phyloP scores from a whole-genome alignment of 2,329 filamentous ascomycete species.

The Exophiala bonariae region DNA sequence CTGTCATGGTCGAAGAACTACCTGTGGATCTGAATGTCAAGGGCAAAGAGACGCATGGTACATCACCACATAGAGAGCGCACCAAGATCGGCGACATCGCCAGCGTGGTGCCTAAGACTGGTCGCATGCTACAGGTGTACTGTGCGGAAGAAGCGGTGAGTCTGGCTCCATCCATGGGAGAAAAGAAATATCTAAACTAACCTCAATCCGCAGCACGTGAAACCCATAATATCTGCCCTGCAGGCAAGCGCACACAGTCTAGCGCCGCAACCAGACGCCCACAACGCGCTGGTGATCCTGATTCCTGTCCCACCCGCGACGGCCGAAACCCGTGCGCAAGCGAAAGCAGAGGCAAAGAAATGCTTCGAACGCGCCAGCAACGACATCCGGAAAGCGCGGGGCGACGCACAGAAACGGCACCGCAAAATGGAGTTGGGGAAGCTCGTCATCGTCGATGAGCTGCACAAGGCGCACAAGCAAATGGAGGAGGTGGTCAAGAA shows the following conservation, averaged over 20 bases:
- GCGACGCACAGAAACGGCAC: conserved; percentile 44
- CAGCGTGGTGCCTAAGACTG: conserved; percentile 65
- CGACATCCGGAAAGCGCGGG: conserved; percentile 43
- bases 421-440: conserved; percentile 47
- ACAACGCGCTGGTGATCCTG: conserved; percentile 46
- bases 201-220: conserved; percentile 49
- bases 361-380: conserved; percentile 44
- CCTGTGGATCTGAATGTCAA: conserved; percentile 59
- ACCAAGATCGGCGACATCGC: conserved; percentile 62
- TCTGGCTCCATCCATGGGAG: background rate
- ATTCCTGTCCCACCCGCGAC: conserved; percentile 48
- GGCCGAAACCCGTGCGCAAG: conserved; percentile 46
- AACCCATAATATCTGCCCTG: conserved; percentile 45
- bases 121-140: conserved; percentile 61
- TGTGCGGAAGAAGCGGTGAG: conserved; percentile 64
- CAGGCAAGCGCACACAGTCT: conserved; percentile 43
- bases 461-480: conserved; percentile 46
- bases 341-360: conserved; percentile 40
- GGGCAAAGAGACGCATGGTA: conserved; percentile 49
- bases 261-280: conserved; percentile 42
- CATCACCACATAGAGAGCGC: conserved; percentile 33
- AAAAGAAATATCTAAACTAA: no score
- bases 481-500: conserved; percentile 50
- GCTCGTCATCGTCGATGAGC: conserved; percentile 44
- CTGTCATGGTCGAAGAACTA: conserved; percentile 60